These are phyloP conservation scores for Wallacemonas sp. DNA, from an alignment of 208 protist species.

Conservation along the genomic window DNA sequence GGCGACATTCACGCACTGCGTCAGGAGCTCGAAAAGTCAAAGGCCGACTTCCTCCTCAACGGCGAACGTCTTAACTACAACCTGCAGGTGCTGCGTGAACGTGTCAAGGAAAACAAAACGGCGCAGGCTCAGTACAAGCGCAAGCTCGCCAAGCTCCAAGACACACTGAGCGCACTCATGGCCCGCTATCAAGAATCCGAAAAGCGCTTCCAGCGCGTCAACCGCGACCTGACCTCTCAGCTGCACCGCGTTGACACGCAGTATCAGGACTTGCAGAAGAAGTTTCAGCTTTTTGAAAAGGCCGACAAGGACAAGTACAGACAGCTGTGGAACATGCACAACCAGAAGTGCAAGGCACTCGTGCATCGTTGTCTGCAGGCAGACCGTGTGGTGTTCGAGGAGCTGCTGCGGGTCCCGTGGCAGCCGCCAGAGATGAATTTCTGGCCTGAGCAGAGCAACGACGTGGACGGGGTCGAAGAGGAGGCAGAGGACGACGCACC, in stretches of 20 bases:
- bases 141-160: conserved; percentile 86
- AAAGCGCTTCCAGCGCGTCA: conserved; percentile 87
- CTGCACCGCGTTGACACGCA: conserved; percentile 92
- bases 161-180: conserved; percentile 87
- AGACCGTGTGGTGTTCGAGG: conserved; percentile 95
- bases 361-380: conserved; percentile 89
- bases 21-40: conserved; percentile 94
- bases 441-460: conserved; percentile 65
- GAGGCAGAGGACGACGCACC: conserved; percentile 38
- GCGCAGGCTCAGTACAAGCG: conserved; percentile 93
- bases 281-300: conserved; percentile 94
- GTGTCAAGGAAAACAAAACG: conserved; percentile 94
- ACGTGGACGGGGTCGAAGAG: conserved; percentile 33
- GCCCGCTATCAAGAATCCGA: conserved; percentile 92
- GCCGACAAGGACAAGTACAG: conserved; percentile 92
- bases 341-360: conserved; percentile 88
- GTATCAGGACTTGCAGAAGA: conserved; percentile 95
- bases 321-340: conserved; percentile 95
- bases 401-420: conserved; percentile 91
- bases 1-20: conserved; percentile 90
- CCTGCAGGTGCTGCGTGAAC: conserved; percentile 93
- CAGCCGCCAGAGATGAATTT: conserved; percentile 79
- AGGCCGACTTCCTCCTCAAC: conserved; percentile 95
- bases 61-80: conserved; percentile 96
- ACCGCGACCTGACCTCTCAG: conserved; percentile 94